Evolutionary conservation across 148 eudicot genomes (phyloP).

Genomic region (Vaccinium corymbosum): DNA sequence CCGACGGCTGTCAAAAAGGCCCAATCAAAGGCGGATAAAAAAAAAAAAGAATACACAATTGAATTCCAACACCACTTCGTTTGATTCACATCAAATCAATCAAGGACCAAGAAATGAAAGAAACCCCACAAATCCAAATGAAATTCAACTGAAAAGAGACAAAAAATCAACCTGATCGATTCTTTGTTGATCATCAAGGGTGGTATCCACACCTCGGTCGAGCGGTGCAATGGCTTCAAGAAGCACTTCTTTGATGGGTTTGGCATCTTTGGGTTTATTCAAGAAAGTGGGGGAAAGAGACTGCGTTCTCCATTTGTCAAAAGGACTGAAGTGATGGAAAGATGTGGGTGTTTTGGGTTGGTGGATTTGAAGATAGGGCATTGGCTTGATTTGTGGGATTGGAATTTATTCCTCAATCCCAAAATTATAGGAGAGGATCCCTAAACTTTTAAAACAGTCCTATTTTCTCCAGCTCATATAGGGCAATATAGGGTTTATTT

Average conservation of each 20-base stretch:
- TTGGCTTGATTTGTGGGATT: too few species aligned
- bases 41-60: too few species aligned
- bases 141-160: not conserved
- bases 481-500: too few species aligned
- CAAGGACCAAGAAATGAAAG: not conserved
- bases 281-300: conserved; percentile 22
- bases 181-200: conserved; percentile 18
- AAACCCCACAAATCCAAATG: not conserved
- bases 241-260: conserved; percentile 22
- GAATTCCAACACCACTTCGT: not conserved
- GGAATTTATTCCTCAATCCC: too few species aligned
- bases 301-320: conserved; percentile 14
- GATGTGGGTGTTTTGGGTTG: conserved; percentile 12
- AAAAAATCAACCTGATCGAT: conserved; percentile 13
- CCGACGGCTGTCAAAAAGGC: too few species aligned
- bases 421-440: too few species aligned
- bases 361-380: not conserved
- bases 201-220: conserved; percentile 18
- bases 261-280: conserved; percentile 18
- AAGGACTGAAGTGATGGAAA: not conserved
- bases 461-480: too few species aligned
- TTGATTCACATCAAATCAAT: not conserved
- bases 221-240: conserved; percentile 20
- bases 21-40: too few species aligned
- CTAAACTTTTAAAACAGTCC: too few species aligned